Base-by-base conservation (phyloP, 1,139 yeast species). In the Hanseniaspora sp. region DNA sequence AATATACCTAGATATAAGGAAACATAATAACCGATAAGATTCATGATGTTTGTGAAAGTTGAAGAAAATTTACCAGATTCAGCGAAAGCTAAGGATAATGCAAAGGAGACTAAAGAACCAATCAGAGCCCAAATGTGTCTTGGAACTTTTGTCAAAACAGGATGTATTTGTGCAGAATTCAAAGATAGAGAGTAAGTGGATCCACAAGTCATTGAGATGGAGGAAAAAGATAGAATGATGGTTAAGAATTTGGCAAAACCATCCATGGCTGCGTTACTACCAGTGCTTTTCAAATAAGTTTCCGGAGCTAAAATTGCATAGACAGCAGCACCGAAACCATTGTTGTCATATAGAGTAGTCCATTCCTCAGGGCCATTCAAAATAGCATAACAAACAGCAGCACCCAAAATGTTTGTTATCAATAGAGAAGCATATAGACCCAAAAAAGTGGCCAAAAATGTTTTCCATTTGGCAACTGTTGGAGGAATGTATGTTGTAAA, bases 211-310 rank as follows among this genome's bases (percentile, higher is more conserved):
- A 86, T 87, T 61, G 95, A 85, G 56, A 88, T 81, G 47, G 95
- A 86, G 38, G 95, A 85, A 60, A 88, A 71, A 17, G 95, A 86
- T 59, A 88, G 72, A 15, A 88, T 52, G 38, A 88, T 96, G 71
- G 90, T 80, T 70, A 90, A 83, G 74, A 88, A 87, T 68, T 86
- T 81, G 57, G 96, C 96, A 62, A 88, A 88, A 8, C 88, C 90
- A 68, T 83, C 88, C 58, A 88, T 76, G 13, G 94, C 83, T 65
- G 87, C 77, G 58, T 79, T 29, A 5, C 38, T 39, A 9, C 40
- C 23, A 2, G 77, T 5, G 37, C 77, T 12, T 39, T 33, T 45
- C 12, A 23, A 30, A 30, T 44, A 51, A 15, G 45, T 23, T 5
- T 41, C 46, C 9, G 54, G 54, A 54, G 85, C 92, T 59, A 88